A percentile compares a stretch with the other conserved stretches of the same genome.
Evolutionary conservation across 129 eudicot genomes (phyloP).

Genomic region (Flaveria brownii): DNA sequence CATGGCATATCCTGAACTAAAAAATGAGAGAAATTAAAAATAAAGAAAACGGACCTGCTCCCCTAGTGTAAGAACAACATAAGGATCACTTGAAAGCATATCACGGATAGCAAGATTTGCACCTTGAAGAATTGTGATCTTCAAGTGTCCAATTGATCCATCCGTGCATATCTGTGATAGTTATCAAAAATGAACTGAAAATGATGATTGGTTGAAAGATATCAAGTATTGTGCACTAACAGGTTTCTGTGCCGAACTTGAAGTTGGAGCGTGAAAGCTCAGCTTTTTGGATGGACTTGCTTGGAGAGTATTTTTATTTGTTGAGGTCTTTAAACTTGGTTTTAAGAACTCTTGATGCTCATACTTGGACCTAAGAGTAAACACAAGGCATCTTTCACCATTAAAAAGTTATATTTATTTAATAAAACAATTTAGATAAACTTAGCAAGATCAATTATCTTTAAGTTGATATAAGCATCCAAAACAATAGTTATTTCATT

Average conservation of each 20-base stretch:
- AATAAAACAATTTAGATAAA: neutral
- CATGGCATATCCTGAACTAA: no score
- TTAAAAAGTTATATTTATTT: neutral
- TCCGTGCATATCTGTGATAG: constrained; percentile 61
- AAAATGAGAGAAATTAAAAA: neutral
- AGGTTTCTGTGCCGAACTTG: constrained; percentile 46
- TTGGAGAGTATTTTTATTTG: constrained; percentile 44
- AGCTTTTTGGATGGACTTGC: constrained; percentile 49
- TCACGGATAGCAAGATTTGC: constrained; percentile 85
- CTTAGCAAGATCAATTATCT: neutral
- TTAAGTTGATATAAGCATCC: neutral
- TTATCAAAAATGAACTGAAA: constrained; percentile 23
- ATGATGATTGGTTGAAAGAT: constrained; percentile 5
- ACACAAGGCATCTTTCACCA: neutral
- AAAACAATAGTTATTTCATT: neutral
- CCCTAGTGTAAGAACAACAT: constrained; percentile 68
- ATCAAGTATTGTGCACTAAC: constrained; percentile 33
- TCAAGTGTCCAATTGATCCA: constrained; percentile 71
- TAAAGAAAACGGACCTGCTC: constrained; percentile 57
- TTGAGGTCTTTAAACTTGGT: constrained; percentile 70
- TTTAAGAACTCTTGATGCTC: constrained; percentile 85
- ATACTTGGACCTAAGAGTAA: constrained; percentile 65
- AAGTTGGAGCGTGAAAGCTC: constrained; percentile 40
- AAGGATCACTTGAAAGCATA: constrained; percentile 90
- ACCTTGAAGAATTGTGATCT: constrained; percentile 73